Evolutionary conservation across 306 rosid species (phyloP), one percentile per base, ranked within the genome.

Genomic region (Herpetospermum pedunculosum): DNA sequence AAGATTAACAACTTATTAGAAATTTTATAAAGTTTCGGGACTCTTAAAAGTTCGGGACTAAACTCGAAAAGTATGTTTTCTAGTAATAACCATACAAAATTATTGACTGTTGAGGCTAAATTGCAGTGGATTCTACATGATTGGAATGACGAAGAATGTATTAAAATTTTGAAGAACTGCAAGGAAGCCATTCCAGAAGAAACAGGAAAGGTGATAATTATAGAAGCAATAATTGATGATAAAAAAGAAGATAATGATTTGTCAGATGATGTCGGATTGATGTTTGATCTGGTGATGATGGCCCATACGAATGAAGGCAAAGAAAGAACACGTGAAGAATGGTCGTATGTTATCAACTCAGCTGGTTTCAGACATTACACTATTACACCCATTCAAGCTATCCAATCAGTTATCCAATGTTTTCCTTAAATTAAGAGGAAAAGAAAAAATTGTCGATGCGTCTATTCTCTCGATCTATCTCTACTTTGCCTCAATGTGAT

Each of bases 101-200:
- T n/a, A n/a, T n/a, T n/a, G n/a, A n/a, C n/a, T n/a, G n/a, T n/a
- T n/a, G 23, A 5, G 23, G 46, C n/a, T 21, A 7, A 2, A 71
- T 26, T 49, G 74, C 40, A 86, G 89, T 72, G 84, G 84, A 80
- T 87, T 64, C 77, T 89, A 67, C 91, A 86, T 55, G 91, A 87
- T 7, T 87, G 95, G 91, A 82, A 81, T 7, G 95, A 89, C n/a
- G 81, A 87, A 34, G 90, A 89, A 18, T 89, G 92, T 81, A 87
- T 87, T 8, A 8, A 74, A 26, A 82, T 89, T 30, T 81, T 87
- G 13, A 87, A 80, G 48, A 85, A 73, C 0, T 89, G 92, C 41
- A 83, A 68, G 70, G 86, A 85, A 60, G 89, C 86, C 0, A 57
- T 89, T 23, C 80, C 86, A 28, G 49, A 59, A 63, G 84, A 83